phyloP scores from a whole-genome alignment of 345 rosid genomes.

The Aethionema arabicum region DNA sequence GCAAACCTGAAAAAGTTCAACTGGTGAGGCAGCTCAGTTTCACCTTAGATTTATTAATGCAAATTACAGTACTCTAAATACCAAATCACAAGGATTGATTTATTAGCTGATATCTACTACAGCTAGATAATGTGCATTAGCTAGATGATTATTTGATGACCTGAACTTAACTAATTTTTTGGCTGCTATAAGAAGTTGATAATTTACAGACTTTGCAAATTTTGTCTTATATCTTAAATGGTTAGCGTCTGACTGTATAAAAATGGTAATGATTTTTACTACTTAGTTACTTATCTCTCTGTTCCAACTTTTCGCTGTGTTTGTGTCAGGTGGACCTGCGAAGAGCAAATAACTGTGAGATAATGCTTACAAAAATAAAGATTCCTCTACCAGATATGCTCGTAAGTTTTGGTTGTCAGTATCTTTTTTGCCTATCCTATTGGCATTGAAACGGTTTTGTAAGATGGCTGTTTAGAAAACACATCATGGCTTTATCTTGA shows the following conservation, averaged over 20 bases:
- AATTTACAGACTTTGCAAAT: conserved; percentile 5
- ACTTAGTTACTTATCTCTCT: conserved; percentile 7
- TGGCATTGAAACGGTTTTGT: conserved; percentile 15
- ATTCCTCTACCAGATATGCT: conserved; percentile 91
- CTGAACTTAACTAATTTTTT: conserved; percentile 2
- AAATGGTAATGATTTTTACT: conserved; percentile 2
- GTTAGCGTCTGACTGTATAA: conserved; percentile 3
- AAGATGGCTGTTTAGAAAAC: background rate
- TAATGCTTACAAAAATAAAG: conserved; percentile 95
- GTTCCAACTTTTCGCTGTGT: conserved; percentile 10
- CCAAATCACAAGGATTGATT: conserved; percentile 5
- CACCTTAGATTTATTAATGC: conserved; percentile 12
- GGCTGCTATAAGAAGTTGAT: conserved; percentile 12
- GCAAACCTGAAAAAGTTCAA: conserved; percentile 93
- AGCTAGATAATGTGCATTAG: conserved; percentile 8
- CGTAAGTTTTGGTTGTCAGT: conserved; percentile 54
- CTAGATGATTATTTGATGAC: conserved; percentile 11
- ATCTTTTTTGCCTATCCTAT: conserved; percentile 29
- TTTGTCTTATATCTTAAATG: background rate
- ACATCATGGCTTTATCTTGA: background rate
- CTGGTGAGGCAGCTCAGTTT: conserved; percentile 53
- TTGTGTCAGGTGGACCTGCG: conserved; percentile 85
- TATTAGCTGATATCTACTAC: conserved; percentile 5
- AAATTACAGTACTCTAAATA: conserved; percentile 15
- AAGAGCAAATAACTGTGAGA: conserved; percentile 96